Conservation (phyloP, 352 stramenopile genomes). For the Phytopythium litorale region DNA sequence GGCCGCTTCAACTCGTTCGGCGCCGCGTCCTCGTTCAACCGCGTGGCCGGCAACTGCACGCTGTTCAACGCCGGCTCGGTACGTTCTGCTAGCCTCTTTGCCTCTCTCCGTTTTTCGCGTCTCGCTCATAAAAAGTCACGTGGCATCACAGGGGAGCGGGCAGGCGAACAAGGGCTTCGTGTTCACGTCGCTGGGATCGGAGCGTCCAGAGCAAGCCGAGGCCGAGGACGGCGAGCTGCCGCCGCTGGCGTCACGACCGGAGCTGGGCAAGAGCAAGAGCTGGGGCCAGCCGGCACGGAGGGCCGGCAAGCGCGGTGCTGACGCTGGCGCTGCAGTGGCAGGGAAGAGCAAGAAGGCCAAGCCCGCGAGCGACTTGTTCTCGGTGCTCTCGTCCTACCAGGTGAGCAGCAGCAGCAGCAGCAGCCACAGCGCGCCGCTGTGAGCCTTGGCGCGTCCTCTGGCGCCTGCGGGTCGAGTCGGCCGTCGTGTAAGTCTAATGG, state of each 20-base stretch:
- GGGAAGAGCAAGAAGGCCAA: conserved; percentile 35
- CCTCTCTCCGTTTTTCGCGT: neutral
- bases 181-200: conserved; percentile 64
- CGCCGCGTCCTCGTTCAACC: conserved; percentile 60
- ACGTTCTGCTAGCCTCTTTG: conserved; percentile 12
- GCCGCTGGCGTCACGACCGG: conserved; percentile 10
- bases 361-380: conserved; percentile 56
- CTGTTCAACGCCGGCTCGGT: conserved; percentile 66
- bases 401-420: conserved; percentile 34
- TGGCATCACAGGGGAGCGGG: conserved; percentile 6
- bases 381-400: conserved; percentile 66
- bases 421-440: conserved; percentile 28
- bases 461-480: neutral
- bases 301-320: conserved; percentile 17
- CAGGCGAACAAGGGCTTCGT: conserved; percentile 67
- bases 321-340: conserved; percentile 1
- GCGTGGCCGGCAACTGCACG: conserved; percentile 65
- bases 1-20: conserved; percentile 57
- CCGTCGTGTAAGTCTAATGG: neutral
- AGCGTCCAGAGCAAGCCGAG: conserved; percentile 33
- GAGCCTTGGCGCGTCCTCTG: neutral
- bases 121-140: neutral
- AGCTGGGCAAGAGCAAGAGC: conserved; percentile 53
- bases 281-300: conserved; percentile 16
- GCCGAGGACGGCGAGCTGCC: conserved; percentile 22